Evolutionary conservation across 805 yeast genomes (phyloP).

Genomic region (Metschnikowia rubicola): DNA sequence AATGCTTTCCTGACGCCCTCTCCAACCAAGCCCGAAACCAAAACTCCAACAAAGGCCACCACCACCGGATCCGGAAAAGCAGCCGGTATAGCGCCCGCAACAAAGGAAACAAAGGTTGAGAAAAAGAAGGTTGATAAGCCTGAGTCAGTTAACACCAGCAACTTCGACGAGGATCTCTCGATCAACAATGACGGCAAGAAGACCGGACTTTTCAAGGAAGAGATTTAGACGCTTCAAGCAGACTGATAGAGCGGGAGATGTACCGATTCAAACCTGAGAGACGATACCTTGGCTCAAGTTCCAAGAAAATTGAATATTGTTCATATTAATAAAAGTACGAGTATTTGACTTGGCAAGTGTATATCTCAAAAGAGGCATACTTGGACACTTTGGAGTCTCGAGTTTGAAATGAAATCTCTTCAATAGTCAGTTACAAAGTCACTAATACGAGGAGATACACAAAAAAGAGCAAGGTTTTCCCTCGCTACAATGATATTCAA

Average conservation of each 20-base stretch:
- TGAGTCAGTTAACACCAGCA: conserved; percentile 8
- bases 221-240: conserved; percentile 23
- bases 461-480: too few relatives aligned
- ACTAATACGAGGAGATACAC: too few relatives aligned
- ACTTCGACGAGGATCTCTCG: conserved; percentile 30
- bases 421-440: too few relatives aligned
- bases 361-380: too few relatives aligned
- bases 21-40: conserved; percentile 1
- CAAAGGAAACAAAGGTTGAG: neutral
- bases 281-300: too few relatives aligned
- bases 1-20: conserved; percentile 7
- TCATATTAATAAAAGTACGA: too few relatives aligned
- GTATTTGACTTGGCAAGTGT: too few relatives aligned
- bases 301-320: too few relatives aligned
- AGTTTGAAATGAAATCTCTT: too few relatives aligned
- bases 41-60: conserved; percentile 4
- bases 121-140: neutral
- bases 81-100: neutral
- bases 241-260: neutral
- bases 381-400: too few relatives aligned
- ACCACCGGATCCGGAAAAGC: neutral
- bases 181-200: conserved; percentile 25
- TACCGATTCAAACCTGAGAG: too few relatives aligned
- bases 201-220: conserved; percentile 42
- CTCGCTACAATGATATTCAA: too few relatives aligned